Percentiles rank a stretch among this genome's conserved stretches.
Evolutionary conservation across 768 basidiomycete species (phyloP).

Genomic region (Boletales sp.): DNA sequence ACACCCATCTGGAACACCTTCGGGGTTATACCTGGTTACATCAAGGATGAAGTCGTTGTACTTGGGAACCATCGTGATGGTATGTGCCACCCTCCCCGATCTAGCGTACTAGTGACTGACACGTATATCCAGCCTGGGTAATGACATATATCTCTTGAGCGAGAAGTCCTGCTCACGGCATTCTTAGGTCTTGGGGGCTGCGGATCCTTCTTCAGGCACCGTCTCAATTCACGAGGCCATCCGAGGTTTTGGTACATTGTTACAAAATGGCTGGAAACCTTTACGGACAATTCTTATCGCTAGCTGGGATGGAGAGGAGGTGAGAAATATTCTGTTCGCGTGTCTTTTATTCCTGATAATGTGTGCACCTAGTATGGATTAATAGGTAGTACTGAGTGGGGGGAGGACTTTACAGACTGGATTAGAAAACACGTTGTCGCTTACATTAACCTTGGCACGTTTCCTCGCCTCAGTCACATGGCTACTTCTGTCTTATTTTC

Average conservation of each 20-base stretch:
- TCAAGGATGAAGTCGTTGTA: conserved; percentile 81
- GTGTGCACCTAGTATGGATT: conserved; percentile 51
- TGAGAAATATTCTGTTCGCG: conserved; percentile 16
- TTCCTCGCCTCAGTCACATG: conserved; percentile 27
- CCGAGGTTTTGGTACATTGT: conserved; percentile 49
- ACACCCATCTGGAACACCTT: conserved; percentile 92
- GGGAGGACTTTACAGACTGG: conserved; percentile 86
- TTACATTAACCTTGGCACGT: conserved; percentile 77
- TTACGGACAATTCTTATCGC: conserved; percentile 70
- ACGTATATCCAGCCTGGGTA: conserved; percentile 22
- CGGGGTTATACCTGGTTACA: conserved; percentile 79
- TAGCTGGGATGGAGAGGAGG: conserved; percentile 80
- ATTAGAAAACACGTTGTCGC: conserved; percentile 78
- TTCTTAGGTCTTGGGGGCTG: conserved; percentile 45
- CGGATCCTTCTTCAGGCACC: conserved; percentile 56
- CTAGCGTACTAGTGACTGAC: conserved; percentile 3
- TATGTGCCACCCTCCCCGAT: conserved; percentile 26
- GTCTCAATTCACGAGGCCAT: conserved; percentile 54
- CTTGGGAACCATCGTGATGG: conserved; percentile 91
- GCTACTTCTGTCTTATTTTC: conserved; percentile 24
- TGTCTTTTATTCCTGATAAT: conserved; percentile 2
- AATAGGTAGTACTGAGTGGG: conserved; percentile 90
- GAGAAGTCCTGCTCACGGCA: neutral
- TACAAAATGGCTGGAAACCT: conserved; percentile 62
- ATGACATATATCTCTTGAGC: neutral